Evolutionary conservation across 306 rosid genomes (phyloP), one percentile per base, ranked within the genome.

Genomic region (Nissolia schottii): DNA sequence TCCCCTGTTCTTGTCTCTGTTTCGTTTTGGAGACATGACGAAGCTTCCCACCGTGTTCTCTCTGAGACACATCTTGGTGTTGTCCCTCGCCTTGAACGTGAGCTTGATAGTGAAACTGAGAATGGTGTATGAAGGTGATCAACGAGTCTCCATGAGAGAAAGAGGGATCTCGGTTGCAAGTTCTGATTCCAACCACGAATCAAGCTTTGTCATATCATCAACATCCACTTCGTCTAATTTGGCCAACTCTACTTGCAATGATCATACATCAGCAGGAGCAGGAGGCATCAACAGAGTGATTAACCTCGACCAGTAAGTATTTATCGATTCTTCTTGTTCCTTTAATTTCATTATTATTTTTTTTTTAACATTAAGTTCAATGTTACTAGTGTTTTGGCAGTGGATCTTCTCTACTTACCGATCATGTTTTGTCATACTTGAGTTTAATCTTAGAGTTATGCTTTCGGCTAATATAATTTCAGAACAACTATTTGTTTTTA

Each of bases 231-330:
- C 6, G 4, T 12, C 48, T 18, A 12, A 12, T 43, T 55, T 78
- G 7, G 5, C 31, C 4, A 56, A 45, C 58, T 63, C 63, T 23
- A 25, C 86, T 35, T 8, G 58, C 48, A 3, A 55, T 16, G 71
- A 66, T 45, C 77, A n/a, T 66, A 73, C 71, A 53, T n/a, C n/a
- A n/a, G n/a, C n/a, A n/a, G 20, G 6, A 3, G 40, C 9, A 2
- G 79, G 71, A 23, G 64, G 29, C 20, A 48, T 11, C 29, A 83
- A 83, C 27, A 88, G 67, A 83, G 34, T 88, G 0, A 78, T 93
- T 77, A 90, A 93, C 55, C 86, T 93, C 7, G 97, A 90, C 75
- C 98, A 90, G 97, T 90, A 77, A 90, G 97, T 82, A 5, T 20
- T 27, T 2, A 2, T 20, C 41, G 5, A 27, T 65, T 65, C 6